These are phyloP conservation scores for Quercus parvula DNA, from an alignment of 306 rosid species.

Conservation along the genomic window DNA sequence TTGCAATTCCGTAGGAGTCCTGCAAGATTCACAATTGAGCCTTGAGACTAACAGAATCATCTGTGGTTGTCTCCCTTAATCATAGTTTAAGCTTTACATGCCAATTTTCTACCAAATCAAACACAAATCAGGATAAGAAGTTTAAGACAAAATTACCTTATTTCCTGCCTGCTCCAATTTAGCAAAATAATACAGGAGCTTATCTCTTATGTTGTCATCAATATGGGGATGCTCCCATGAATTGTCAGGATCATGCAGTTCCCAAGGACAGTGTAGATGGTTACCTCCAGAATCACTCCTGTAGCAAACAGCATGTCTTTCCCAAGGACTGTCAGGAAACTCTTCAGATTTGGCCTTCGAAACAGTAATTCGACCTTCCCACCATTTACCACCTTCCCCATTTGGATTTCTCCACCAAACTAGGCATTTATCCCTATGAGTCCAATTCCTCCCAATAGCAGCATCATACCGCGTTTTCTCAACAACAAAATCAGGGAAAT, in stretches of 20 bases:
- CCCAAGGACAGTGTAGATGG: slow-evolving; percentile 85
- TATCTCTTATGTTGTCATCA: slow-evolving; percentile 57
- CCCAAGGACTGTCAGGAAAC: slow-evolving; percentile 92
- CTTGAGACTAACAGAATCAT: slow-evolving; percentile 16
- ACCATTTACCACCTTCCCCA: slow-evolving; percentile 64
- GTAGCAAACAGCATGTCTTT: slow-evolving; percentile 53
- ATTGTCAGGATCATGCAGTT: slow-evolving; percentile 50
- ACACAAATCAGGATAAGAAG: not conserved
- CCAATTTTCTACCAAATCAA: not conserved
- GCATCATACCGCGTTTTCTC: slow-evolving; percentile 79
- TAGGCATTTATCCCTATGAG: slow-evolving; percentile 57
- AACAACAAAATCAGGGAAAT: slow-evolving; percentile 75
- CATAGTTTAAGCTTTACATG: slow-evolving; percentile 1
- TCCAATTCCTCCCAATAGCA: slow-evolving; percentile 67
- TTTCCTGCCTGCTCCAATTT: slow-evolving; percentile 40
- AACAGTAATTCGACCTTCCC: slow-evolving; percentile 55
- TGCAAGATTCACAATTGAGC: slow-evolving; percentile 21
- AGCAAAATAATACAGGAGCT: slow-evolving; percentile 50
- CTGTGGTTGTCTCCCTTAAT: not conserved
- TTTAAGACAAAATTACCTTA: slow-evolving; percentile 5
- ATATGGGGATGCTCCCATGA: slow-evolving; percentile 58
- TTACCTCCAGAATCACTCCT: slow-evolving; percentile 39
- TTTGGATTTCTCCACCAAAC: slow-evolving; percentile 78
- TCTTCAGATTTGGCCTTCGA: slow-evolving; percentile 51
- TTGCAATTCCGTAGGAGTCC: slow-evolving; percentile 46